Conservation (phyloP, 2,329 filamentous ascomycete genomes). For the Passalora sequoiae region DNA sequence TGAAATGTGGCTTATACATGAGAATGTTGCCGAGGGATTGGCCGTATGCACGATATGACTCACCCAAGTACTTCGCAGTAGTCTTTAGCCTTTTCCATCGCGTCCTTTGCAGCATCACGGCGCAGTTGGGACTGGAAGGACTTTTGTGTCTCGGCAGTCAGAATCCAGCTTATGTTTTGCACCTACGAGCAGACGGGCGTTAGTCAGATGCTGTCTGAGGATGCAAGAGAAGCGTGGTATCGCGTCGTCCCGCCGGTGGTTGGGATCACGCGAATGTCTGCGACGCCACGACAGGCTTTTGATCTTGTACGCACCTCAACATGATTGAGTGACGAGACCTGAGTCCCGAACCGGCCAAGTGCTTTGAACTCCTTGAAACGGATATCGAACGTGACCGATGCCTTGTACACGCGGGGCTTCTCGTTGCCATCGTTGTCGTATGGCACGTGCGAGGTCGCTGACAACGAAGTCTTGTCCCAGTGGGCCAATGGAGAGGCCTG, state of each 20-base stretch:
- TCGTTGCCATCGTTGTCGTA: constrained; percentile 10
- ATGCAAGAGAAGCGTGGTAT: too few species aligned
- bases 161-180: constrained; percentile 7
- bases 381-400: constrained; percentile 22
- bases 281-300: too few species aligned
- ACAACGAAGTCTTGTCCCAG: constrained; percentile 24
- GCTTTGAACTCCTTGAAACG: constrained; percentile 24
- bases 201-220: too few species aligned
- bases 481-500: constrained; percentile 18
- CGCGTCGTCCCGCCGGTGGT: too few species aligned
- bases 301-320: too few species aligned
- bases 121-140: constrained; percentile 18
- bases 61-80: constrained; percentile 22
- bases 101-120: constrained; percentile 20
- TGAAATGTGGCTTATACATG: too few species aligned
- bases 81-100: constrained; percentile 20
- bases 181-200: too few species aligned
- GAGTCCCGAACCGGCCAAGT: constrained; percentile 18
- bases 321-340: constrained; percentile 16
- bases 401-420: constrained; percentile 13
- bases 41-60: too few species aligned
- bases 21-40: too few species aligned
- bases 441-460: constrained; percentile 16
- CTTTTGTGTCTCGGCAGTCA: constrained; percentile 19
- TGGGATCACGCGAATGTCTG: too few species aligned